phyloP scores from a whole-genome alignment of 1,284 basidiomycete species.

The Ceratobasidium sp. region DNA sequence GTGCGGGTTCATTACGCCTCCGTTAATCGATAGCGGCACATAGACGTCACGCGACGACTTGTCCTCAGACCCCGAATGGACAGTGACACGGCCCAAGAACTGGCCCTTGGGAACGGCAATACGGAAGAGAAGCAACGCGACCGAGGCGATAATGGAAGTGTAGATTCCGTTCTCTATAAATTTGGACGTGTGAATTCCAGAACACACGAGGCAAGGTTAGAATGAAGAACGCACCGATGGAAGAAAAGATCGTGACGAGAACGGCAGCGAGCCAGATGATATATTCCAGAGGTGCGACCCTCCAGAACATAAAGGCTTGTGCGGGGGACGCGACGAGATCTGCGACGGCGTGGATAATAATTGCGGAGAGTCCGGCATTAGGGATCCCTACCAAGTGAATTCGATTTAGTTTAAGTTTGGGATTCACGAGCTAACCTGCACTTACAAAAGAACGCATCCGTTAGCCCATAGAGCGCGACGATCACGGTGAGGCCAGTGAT shows the following conservation, averaged over 20 bases:
- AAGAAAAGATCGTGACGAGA: conserved; percentile 86
- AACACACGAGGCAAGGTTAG: not conserved
- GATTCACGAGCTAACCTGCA: not conserved
- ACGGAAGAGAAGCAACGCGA: conserved; percentile 87
- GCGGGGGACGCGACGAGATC: conserved; percentile 90
- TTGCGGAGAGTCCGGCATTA: conserved; percentile 77
- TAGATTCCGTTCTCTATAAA: conserved; percentile 95
- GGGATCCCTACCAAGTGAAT: conserved; percentile 52
- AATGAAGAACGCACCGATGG: not conserved
- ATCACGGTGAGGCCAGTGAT: conserved; percentile 89
- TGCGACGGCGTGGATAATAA: conserved; percentile 96
- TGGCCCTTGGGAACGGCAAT: conserved; percentile 91
- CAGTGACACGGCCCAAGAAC: conserved; percentile 86
- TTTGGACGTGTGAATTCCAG: conserved; percentile 4
- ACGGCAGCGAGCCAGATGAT: conserved; percentile 92
- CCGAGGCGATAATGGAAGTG: conserved; percentile 82
- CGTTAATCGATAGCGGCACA: conserved; percentile 70
- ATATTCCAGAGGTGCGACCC: conserved; percentile 92
- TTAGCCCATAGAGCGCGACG: conserved; percentile 93
- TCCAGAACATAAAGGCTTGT: conserved; percentile 94
- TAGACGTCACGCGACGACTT: conserved; percentile 78
- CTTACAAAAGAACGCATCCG: conserved; percentile 57
- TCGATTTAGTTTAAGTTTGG: conserved; percentile 47
- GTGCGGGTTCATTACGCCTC: conserved; percentile 72
- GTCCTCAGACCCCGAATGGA: conserved; percentile 58